Evolutionary conservation across 129 eudicot genomes (phyloP).

Genomic region (Tanacetum coccineum): DNA sequence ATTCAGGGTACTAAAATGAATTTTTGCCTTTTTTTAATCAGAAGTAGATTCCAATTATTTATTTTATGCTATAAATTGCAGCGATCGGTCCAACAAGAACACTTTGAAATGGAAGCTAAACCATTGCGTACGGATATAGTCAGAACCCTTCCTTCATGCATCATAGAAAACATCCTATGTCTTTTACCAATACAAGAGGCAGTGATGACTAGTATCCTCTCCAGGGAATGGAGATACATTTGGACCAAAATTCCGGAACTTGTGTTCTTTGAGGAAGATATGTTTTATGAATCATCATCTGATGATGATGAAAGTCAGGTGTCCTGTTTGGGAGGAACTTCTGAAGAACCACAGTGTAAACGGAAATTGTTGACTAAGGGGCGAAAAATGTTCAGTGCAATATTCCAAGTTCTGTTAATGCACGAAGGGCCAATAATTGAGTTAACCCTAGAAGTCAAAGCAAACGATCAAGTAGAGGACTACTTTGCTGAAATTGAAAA

Average conservation of each 20-base stretch:
- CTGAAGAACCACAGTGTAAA: no score
- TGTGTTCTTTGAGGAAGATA: background rate
- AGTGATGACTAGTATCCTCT: conserved; percentile 5
- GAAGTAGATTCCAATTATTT: no score
- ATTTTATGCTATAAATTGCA: background rate
- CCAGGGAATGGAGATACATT: conserved; percentile 3
- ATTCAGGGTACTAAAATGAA: no score
- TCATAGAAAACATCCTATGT: conserved; percentile 5
- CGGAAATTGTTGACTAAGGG: no score
- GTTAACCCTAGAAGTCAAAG: background rate
- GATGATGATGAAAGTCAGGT: background rate
- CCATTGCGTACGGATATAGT: background rate
- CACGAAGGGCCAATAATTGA: background rate
- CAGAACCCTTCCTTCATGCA: background rate
- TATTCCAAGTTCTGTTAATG: background rate
- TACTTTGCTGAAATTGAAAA: background rate
- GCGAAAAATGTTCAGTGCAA: background rate
- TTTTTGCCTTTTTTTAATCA: no score
- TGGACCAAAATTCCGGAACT: conserved; percentile 9
- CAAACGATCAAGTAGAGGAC: background rate
- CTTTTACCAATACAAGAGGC: conserved; percentile 4
- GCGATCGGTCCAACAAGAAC: background rate
- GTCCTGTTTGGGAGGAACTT: no score
- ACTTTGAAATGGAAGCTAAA: background rate
- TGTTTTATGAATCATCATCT: background rate